These are phyloP conservation scores for Malus sylvestris DNA, from an alignment of 306 rosid species.

Conservation along the genomic window DNA sequence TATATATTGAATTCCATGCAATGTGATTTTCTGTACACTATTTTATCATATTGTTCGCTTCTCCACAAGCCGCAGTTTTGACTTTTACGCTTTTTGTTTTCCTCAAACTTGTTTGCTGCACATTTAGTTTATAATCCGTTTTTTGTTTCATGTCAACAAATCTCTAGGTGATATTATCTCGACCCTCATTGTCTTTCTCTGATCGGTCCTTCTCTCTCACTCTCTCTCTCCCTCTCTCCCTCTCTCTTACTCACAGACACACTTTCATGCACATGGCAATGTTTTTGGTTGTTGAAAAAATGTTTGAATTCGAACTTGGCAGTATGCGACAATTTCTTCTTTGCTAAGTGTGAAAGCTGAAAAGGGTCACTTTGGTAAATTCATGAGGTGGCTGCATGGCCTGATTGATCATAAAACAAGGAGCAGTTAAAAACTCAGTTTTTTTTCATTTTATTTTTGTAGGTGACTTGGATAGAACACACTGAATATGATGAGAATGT, in stretches of 20 bases:
- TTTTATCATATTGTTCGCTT: slow-evolving; percentile 17
- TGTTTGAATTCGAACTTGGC: not conserved
- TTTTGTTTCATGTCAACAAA: slow-evolving; percentile 20
- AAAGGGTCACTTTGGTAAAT: slow-evolving; percentile 10
- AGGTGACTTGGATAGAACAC: slow-evolving; percentile 94
- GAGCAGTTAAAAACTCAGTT: not conserved
- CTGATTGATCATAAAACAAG: not conserved
- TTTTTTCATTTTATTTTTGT: not conserved
- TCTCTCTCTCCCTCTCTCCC: not conserved
- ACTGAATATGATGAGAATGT: slow-evolving; percentile 62
- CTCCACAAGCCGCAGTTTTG: slow-evolving; percentile 25
- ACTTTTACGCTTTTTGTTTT: slow-evolving; percentile 23
- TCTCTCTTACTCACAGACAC: not conserved
- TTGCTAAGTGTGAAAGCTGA: not conserved
- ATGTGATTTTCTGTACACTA: slow-evolving; percentile 32
- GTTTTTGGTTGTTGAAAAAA: not conserved
- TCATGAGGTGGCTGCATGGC: slow-evolving; percentile 3
- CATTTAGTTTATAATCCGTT: slow-evolving; percentile 15
- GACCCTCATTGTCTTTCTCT: slow-evolving; percentile 6
- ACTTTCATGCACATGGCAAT: not conserved
- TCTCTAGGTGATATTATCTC: slow-evolving; percentile 24
- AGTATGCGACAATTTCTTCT: not conserved
- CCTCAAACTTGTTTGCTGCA: slow-evolving; percentile 14
- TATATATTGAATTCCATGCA: slow-evolving; percentile 24
- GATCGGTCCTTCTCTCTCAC: not conserved